phyloP scores from a whole-genome alignment of 2,329 filamentous ascomycete species.

The Fusarium tuaranense region DNA sequence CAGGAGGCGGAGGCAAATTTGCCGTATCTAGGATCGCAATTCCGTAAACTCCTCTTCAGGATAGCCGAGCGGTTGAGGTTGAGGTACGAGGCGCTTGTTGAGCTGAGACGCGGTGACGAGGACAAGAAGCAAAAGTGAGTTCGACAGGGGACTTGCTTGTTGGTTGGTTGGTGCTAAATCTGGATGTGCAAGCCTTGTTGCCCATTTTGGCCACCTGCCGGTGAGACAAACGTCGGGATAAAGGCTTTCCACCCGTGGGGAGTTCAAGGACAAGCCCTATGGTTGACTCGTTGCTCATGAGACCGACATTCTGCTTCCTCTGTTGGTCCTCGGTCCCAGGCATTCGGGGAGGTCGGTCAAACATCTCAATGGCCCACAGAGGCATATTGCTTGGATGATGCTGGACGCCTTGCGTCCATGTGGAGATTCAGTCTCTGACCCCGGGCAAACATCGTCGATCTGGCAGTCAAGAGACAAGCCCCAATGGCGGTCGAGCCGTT shows the following conservation, averaged over 20 bases:
- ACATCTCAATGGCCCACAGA: background rate
- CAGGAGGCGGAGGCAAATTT: conserved; percentile 29
- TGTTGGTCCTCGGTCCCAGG: background rate
- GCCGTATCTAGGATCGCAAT: conserved; percentile 21
- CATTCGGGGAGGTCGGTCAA: conserved; percentile 4
- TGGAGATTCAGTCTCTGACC: conserved; percentile 3
- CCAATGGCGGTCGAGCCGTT: conserved; percentile 7
- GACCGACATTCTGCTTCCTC: background rate
- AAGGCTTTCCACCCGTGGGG: conserved; percentile 14
- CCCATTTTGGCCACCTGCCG: conserved; percentile 30
- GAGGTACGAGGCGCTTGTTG: conserved; percentile 38
- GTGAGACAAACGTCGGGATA: conserved; percentile 36
- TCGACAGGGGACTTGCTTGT: conserved; percentile 32
- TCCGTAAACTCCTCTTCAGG: conserved; percentile 19
- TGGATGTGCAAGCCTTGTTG: conserved; percentile 33
- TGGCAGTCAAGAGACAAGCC: conserved; percentile 19
- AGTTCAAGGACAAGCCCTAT: conserved; percentile 2
- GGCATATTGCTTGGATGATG: conserved; percentile 12
- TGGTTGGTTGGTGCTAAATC: conserved; percentile 24
- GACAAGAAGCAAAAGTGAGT: conserved; percentile 16
- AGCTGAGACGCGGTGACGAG: conserved; percentile 22
- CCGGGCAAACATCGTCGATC: conserved; percentile 13
- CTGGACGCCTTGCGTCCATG: background rate
- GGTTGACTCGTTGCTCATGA: background rate
- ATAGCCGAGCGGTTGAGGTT: conserved; percentile 40